These are phyloP conservation scores for Metarhizium humberi DNA, from an alignment of 2,329 filamentous ascomycete genomes.

Conservation along the genomic window DNA sequence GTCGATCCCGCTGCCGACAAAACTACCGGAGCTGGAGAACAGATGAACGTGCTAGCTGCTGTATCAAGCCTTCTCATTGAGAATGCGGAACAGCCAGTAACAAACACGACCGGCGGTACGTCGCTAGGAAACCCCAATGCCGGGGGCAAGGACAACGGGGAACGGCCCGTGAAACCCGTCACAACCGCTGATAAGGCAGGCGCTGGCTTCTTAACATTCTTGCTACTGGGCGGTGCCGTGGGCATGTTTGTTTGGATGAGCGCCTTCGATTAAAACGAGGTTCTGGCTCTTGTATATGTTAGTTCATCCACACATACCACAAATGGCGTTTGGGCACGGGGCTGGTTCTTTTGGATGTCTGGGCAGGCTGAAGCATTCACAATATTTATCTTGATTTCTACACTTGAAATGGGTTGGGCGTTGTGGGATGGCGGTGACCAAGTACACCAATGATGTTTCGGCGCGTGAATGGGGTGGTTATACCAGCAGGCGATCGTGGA, in stretches of 20 bases:
- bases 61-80: slow-evolving; percentile 40
- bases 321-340: background rate
- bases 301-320: background rate
- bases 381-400: background rate
- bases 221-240: slow-evolving; percentile 30
- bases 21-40: slow-evolving; percentile 47
- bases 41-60: slow-evolving; percentile 47
- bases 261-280: slow-evolving; percentile 14
- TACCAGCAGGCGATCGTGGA: background rate
- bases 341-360: background rate
- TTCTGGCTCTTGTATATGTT: background rate
- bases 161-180: slow-evolving; percentile 19
- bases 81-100: slow-evolving; percentile 30
- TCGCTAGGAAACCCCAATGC: slow-evolving; percentile 32
- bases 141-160: slow-evolving; percentile 23
- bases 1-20: slow-evolving; percentile 39
- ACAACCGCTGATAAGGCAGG: slow-evolving; percentile 37
- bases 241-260: slow-evolving; percentile 44
- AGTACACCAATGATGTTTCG: background rate
- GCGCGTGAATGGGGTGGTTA: background rate
- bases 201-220: slow-evolving; percentile 37
- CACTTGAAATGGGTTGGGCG: background rate
- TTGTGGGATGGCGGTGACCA: background rate
- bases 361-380: background rate
- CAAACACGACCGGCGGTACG: slow-evolving; percentile 40